Base-by-base conservation (phyloP, 768 basidiomycete genomes). In the Leccinellum luteum region DNA sequence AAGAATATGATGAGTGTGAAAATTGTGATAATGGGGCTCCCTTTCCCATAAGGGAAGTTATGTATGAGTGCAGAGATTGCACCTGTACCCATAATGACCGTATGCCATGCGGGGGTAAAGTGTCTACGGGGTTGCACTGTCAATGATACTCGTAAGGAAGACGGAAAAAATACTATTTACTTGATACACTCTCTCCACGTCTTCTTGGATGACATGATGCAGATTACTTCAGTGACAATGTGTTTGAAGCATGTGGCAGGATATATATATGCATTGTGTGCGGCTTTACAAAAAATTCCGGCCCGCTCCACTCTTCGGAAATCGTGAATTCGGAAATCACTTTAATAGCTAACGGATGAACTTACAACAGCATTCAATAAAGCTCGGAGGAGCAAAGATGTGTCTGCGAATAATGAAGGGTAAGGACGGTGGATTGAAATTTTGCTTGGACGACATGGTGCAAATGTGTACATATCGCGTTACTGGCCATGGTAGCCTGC, bases 81-180 rank as follows among this genome's bases (percentile, higher is more conserved):
- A 4, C 80, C 79, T 1, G 79, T 80, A 52, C 79, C 79, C 79
- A 80, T 80, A 28, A 76, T 69, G 17, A 79, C 76, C 12, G 79
- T 75, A 60, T 79, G 72, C 79, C 79, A 80, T 57, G 76, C 74
- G 35, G 77, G 78, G 6, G 78, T 79, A 58, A 80, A 79, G 57
- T 80, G 74, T 32, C 78, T 80, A 54, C 6, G 19, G 25, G 6
- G 17, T 19, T 32, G 21, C 31, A 15, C 8, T 9, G 35, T 67
- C 41, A 51, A 25, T 5, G 25, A 48, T 23, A 6, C 23, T 41
- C 13, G 10, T 4, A 6, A 51, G 52, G 17, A 25, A 19, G 25
- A 7, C 9, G n/a, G 9, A 4, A 15, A n/a, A 25, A 23, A 17
- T 2, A 52, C 4, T 5, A n/a, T 6, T 27, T 59, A 76, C 76